These are phyloP conservation scores for Schizosaccharomyces osmophilus DNA, from an alignment of 805 yeast genomes.

Conservation along the genomic window DNA sequence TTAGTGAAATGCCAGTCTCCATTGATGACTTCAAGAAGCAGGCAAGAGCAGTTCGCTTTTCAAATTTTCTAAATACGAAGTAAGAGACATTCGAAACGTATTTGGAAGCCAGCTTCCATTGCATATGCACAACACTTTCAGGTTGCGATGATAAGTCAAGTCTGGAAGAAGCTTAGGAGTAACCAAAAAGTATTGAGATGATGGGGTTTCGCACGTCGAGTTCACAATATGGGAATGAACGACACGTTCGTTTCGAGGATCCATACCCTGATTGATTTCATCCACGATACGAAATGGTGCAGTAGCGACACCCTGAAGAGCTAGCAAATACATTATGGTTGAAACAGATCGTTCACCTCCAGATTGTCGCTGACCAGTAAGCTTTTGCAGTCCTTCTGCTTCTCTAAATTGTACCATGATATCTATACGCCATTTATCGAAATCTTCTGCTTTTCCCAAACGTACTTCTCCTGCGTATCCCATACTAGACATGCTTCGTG, in stretches of 20 bases:
- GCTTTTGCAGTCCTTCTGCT: constrained; percentile 36
- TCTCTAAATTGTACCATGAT: constrained; percentile 72
- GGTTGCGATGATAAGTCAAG: constrained; percentile 47
- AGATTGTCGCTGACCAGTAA: constrained; percentile 75
- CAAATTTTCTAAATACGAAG: not conserved
- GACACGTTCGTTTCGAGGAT: constrained; percentile 65
- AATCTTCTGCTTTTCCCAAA: constrained; percentile 27
- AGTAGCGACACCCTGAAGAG: constrained; percentile 64
- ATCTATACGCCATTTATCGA: constrained; percentile 57
- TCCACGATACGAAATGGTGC: constrained; percentile 92
- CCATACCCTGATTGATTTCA: constrained; percentile 98
- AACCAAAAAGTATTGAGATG: constrained; percentile 70
- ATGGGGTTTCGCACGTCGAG: constrained; percentile 40
- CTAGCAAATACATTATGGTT: constrained; percentile 69
- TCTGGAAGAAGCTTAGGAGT: constrained; percentile 77
- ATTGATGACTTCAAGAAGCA: not conserved
- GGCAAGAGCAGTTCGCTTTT: not conserved
- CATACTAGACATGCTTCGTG: constrained; percentile 39
- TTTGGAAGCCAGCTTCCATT: constrained; percentile 19
- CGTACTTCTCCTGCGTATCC: constrained; percentile 72
- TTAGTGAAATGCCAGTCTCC: no score
- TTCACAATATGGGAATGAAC: constrained; percentile 71
- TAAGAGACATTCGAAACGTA: not conserved
- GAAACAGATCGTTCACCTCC: constrained; percentile 97
- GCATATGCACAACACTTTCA: constrained; percentile 69